Evolutionary conservation across 768 basidiomycete species (phyloP).

Genomic region (Russula foetens): DNA sequence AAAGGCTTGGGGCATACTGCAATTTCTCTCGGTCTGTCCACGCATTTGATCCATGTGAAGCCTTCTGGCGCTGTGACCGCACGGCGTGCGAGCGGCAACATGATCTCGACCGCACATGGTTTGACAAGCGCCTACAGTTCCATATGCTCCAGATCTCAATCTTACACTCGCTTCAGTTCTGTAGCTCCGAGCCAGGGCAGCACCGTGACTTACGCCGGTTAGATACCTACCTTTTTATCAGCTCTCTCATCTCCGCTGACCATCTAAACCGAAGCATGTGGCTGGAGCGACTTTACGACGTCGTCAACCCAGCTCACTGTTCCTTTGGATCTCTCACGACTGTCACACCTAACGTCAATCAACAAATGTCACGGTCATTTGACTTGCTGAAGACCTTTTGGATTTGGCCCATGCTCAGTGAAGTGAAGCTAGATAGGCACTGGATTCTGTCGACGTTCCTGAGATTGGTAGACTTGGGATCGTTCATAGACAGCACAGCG

Average conservation of each 20-base stretch:
- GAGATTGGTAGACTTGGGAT: slow-evolving; percentile 14
- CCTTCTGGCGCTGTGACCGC: slow-evolving; percentile 3
- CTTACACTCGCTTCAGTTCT: not conserved
- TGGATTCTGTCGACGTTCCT: slow-evolving; percentile 7
- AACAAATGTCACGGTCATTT: not conserved
- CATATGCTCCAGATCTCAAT: slow-evolving; percentile 11
- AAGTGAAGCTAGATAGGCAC: not conserved
- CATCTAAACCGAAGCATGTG: slow-evolving; percentile 1
- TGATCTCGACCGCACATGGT: slow-evolving; percentile 5
- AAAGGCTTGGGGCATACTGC: not conserved
- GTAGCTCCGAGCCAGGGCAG: not conserved
- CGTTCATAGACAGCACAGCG: slow-evolving; percentile 6
- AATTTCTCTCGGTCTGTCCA: not conserved
- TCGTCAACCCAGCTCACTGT: slow-evolving; percentile 4
- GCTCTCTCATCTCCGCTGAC: not conserved
- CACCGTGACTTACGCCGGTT: not conserved
- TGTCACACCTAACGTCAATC: not conserved
- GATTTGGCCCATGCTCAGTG: slow-evolving; percentile 7
- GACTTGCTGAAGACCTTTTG: slow-evolving; percentile 1
- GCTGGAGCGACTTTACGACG: slow-evolving; percentile 16
- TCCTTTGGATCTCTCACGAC: slow-evolving; percentile 8
- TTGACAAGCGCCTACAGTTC: slow-evolving; percentile 9
- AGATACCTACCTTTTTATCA: not conserved
- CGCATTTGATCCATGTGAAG: slow-evolving; percentile 14
- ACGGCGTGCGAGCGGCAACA: slow-evolving; percentile 5